Conservation (phyloP, 768 basidiomycete genomes). For the Pleurotus eryngii region DNA sequence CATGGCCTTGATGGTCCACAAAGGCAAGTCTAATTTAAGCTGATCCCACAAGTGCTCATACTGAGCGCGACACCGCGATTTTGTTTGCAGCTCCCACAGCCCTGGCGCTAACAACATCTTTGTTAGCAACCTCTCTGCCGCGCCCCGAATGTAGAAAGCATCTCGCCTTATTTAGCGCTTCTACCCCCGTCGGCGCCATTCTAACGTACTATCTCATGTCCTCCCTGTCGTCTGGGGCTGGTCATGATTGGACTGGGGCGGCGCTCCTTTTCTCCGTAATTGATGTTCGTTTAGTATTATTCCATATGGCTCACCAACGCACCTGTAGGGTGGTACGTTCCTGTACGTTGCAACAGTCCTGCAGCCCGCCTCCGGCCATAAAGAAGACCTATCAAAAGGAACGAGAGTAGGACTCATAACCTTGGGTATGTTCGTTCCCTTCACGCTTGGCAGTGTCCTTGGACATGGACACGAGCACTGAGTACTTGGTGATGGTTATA, state of each 20-base stretch:
- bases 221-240: conserved; percentile 42
- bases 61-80: neutral
- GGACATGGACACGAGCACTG: conserved; percentile 53
- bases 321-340: conserved; percentile 80
- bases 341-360: conserved; percentile 91
- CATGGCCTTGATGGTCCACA: conserved; percentile 87
- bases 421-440: conserved; percentile 70
- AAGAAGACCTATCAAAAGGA: conserved; percentile 41
- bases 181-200: conserved; percentile 83
- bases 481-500: neutral
- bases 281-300: conserved; percentile 12
- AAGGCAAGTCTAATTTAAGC: conserved; percentile 45
- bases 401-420: conserved; percentile 52
- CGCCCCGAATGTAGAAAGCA: conserved; percentile 69
- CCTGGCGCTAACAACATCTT: conserved; percentile 81
- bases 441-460: conserved; percentile 53
- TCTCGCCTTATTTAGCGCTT: conserved; percentile 72
- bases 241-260: conserved; percentile 62
- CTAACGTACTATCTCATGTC: conserved; percentile 69
- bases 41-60: neutral
- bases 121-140: conserved; percentile 74
- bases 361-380: conserved; percentile 63
- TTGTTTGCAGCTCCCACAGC: conserved; percentile 74
- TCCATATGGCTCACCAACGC: neutral
- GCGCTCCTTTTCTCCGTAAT: conserved; percentile 83